Conservation (phyloP, 257 asterid genomes). For the Solanum chmielewskii region DNA sequence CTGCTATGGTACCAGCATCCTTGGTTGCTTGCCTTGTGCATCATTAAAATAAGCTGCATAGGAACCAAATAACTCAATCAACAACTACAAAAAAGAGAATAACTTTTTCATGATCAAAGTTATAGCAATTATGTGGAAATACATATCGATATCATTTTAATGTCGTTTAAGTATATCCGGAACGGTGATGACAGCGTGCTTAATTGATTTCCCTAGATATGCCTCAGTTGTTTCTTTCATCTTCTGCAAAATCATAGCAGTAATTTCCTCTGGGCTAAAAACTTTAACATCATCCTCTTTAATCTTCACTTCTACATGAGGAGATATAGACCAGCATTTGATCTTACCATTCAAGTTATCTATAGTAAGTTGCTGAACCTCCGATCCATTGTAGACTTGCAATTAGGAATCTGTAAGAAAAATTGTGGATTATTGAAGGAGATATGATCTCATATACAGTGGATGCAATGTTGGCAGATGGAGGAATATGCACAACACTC, state of each 20-base stretch:
- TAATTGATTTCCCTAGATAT: constrained; percentile 9
- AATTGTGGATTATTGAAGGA: no score
- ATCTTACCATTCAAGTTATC: no score
- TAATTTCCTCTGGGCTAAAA: constrained; percentile 13
- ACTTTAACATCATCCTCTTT: constrained; percentile 6
- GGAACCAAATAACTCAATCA: neutral
- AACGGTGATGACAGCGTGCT: constrained; percentile 10
- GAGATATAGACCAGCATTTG: neutral
- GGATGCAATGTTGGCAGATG: no score
- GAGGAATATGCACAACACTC: no score
- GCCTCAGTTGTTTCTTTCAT: constrained; percentile 18
- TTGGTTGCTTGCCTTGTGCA: constrained; percentile 7
- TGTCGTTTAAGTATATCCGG: neutral
- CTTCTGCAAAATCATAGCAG: constrained; percentile 14
- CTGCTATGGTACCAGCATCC: constrained; percentile 4
- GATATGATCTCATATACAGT: no score
- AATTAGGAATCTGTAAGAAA: no score
- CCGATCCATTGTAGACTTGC: no score
- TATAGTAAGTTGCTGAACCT: no score
- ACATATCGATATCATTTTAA: neutral
- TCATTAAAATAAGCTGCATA: constrained; percentile 1
- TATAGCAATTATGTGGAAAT: neutral
- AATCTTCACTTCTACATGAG: constrained; percentile 10
- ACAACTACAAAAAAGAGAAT: neutral
- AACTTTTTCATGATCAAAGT: neutral